Percentiles rank a stretch among this genome's conserved stretches.
These are phyloP conservation scores for Erysimum pusillum DNA, from an alignment of 441 rosid species.

Conservation along the genomic window DNA sequence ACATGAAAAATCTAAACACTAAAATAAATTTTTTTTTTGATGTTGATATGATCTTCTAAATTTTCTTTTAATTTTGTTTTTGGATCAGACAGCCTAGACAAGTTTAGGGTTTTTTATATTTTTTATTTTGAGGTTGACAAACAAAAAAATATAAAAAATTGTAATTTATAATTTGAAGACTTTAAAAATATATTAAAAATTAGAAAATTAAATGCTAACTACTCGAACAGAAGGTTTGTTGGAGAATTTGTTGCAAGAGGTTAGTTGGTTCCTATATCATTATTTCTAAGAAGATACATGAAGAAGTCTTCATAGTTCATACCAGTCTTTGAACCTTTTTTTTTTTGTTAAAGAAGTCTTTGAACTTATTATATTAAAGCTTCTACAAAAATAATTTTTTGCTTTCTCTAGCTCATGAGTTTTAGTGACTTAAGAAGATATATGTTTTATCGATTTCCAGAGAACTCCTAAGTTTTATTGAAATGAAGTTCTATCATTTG, in stretches of 20 bases:
- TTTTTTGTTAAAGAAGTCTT: background rate
- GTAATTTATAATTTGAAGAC: background rate
- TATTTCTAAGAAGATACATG: background rate
- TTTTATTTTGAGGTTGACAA: background rate
- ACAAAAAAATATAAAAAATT: background rate
- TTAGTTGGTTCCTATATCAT: background rate
- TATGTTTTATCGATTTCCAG: background rate
- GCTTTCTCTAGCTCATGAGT: no score
- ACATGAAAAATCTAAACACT: background rate
- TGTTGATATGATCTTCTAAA: background rate
- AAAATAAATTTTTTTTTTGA: no score
- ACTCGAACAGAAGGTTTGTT: background rate
- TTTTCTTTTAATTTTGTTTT: background rate
- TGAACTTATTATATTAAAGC: background rate
- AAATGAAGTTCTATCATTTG: no score
- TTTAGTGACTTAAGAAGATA: background rate
- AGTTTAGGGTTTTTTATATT: background rate
- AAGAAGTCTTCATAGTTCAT: background rate
- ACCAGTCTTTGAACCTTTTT: background rate
- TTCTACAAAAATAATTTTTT: background rate
- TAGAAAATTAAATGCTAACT: background rate
- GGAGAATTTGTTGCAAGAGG: background rate
- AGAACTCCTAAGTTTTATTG: background rate
- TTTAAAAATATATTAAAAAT: background rate
- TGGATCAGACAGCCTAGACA: background rate